A percentile compares a stretch with the other conserved stretches of the same genome.
Evolutionary conservation across 2,329 filamentous ascomycete species (phyloP).

Genomic region (Parasarocladium wereldwijsianum): DNA sequence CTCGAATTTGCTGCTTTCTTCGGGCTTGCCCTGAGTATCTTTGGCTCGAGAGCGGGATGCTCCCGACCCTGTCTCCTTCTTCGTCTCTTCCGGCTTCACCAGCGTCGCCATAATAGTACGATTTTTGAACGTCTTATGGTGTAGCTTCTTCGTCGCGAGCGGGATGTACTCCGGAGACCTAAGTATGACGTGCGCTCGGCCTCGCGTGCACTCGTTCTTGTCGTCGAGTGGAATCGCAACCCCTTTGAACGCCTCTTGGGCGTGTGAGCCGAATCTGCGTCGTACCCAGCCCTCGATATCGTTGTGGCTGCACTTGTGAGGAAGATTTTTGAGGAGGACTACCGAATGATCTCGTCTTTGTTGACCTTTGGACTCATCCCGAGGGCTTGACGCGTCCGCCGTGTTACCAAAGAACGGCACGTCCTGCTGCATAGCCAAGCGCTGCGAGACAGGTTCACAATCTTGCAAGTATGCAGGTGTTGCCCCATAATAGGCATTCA

Average conservation of each 20-base stretch:
- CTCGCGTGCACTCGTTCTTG: slow-evolving; percentile 11
- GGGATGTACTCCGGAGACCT: slow-evolving; percentile 9
- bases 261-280: slow-evolving; percentile 10
- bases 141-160: slow-evolving; percentile 12
- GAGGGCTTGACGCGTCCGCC: too few species aligned
- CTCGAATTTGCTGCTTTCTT: too few species aligned
- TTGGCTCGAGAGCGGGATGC: too few species aligned
- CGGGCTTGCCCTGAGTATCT: too few species aligned
- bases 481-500: too few species aligned
- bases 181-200: slow-evolving; percentile 13
- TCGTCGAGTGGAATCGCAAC: slow-evolving; percentile 4
- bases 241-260: slow-evolving; percentile 5
- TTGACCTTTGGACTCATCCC: slow-evolving; percentile 6
- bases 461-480: too few species aligned
- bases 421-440: too few species aligned
- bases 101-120: slow-evolving; percentile 12
- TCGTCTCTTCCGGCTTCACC: slow-evolving; percentile 8
- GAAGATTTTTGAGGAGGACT: slow-evolving; percentile 14
- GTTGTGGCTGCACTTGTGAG: slow-evolving; percentile 9
- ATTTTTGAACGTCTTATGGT: slow-evolving; percentile 13
- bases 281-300: slow-evolving; percentile 15
- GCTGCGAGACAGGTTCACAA: too few species aligned
- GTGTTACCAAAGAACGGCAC: too few species aligned
- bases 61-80: too few species aligned
- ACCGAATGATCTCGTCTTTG: too few species aligned